Base-by-base conservation (phyloP, 768 basidiomycete genomes). In the Neoboletus magnificus region DNA sequence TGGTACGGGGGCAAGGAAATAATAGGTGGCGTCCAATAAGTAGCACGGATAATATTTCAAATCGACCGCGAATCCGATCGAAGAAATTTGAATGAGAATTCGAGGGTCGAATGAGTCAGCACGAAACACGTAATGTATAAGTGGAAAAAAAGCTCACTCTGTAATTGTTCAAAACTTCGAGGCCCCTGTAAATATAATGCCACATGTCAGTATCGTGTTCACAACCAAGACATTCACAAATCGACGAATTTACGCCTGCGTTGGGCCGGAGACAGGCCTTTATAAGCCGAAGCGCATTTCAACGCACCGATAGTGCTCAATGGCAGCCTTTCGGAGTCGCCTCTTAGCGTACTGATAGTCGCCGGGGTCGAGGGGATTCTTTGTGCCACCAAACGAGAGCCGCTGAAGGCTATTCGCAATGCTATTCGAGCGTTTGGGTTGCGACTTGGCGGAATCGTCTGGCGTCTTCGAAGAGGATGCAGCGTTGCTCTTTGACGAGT, bases 131-230 rank as follows among this genome's bases (percentile, higher is more conserved):
- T 7, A 45, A n/a, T 15, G 7, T 8, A 4, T 6, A 11, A 1
- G 23, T 8, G 9, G 8, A 29, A 45, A 37, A 36, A 16, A 52
- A 32, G 5, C 49, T 32, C 49, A 91, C 92, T 27, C 92, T 81
- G 69, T 96, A 98, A 68, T 96, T 92, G 63, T 93, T 90, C 58
- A 98, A 76, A 47, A 89, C 76, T 67, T 97, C 93, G 39, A 96
- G 73, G 11, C 81, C 86, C 10, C 91, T 89, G 65, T 25, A 23
- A 41, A 55, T 25, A 53, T n/a, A 2, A 40, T 36, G 45, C 36
- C 32, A 22, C 35, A 27, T 42, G 52, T 65, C 8, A 62, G 57
- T 30, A 36, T 37, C 41, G 36, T 57, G 45, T 51, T 40, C 16
- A 13, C 15, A 16, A 43, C 39, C 37, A 39, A 39, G n/a, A 39